Conservation (phyloP, 2,329 filamentous ascomycete species). For the Aspergillus sp. region DNA sequence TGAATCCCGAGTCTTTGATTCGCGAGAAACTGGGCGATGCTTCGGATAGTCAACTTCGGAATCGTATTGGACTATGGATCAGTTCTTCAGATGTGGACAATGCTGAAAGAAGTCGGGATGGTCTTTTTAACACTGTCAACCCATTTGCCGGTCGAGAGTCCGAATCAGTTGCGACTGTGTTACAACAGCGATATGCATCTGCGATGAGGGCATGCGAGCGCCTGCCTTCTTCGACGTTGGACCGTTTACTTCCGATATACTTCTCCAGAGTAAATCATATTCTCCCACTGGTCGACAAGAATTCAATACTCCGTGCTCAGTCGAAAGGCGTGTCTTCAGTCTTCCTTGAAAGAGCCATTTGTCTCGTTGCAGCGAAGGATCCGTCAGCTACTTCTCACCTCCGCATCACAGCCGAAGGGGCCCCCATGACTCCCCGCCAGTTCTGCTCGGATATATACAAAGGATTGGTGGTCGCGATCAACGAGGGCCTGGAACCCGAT, state of each 20-base stretch:
- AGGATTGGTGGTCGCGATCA: constrained; percentile 36
- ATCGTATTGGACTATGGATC: constrained; percentile 34
- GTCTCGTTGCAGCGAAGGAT: constrained; percentile 40
- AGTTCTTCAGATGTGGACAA: constrained; percentile 18
- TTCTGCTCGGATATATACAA: constrained; percentile 39
- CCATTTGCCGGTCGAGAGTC: constrained; percentile 3
- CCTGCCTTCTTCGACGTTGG: constrained; percentile 32
- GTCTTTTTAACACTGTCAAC: constrained; percentile 1
- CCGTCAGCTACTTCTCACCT: constrained; percentile 29
- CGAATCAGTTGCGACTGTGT: constrained; percentile 13
- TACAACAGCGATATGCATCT: constrained; percentile 23
- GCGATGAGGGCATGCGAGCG: constrained; percentile 26
- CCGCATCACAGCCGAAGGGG: constrained; percentile 27
- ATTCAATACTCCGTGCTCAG: constrained; percentile 23
- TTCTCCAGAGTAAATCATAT: constrained; percentile 37
- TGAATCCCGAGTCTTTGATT: constrained; percentile 41
- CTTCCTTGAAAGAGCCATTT: constrained; percentile 39
- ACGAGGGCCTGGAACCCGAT: constrained; percentile 36
- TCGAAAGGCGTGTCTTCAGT: constrained; percentile 26
- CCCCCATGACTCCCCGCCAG: constrained; percentile 30
- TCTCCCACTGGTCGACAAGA: constrained; percentile 35
- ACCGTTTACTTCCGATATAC: constrained; percentile 33
- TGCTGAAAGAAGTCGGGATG: constrained; percentile 3
- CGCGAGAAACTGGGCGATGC: constrained; percentile 28
- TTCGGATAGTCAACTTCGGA: constrained; percentile 22